Evolutionary conservation across 441 rosid genomes (phyloP).

Genomic region (Dalechampia spathulata): DNA sequence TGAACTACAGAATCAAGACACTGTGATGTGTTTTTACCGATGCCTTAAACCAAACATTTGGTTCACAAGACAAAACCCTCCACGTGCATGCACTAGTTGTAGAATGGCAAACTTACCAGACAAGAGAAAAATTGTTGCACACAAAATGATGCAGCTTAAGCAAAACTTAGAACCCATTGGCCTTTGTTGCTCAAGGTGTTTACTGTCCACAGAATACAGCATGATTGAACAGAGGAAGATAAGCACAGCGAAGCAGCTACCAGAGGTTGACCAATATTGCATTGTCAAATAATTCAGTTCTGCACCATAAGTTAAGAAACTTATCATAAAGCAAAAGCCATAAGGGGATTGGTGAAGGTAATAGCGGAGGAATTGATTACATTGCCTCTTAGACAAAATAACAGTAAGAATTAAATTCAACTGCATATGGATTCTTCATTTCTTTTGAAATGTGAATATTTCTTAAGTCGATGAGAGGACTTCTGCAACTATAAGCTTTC

Average conservation of each 20-base stretch:
- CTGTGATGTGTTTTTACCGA: too few species aligned
- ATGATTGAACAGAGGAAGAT: constrained; percentile 41
- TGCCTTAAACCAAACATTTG: too few species aligned
- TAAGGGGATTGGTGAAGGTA: too few species aligned
- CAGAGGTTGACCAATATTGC: constrained; percentile 78
- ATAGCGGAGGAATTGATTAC: too few species aligned
- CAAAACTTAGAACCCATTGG: constrained; percentile 38
- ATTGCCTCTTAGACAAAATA: too few species aligned
- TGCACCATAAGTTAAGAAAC: constrained; percentile 18
- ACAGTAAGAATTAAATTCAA: too few species aligned
- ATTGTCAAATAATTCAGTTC: constrained; percentile 64
- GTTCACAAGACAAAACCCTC: not conserved
- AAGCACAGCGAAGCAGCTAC: constrained; percentile 62
- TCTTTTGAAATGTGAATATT: not conserved
- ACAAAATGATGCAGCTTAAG: constrained; percentile 36
- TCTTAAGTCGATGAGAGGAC: too few species aligned
- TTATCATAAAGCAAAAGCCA: constrained; percentile 7
- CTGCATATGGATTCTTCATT: not conserved
- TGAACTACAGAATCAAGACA: too few species aligned
- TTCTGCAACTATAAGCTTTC: not conserved
- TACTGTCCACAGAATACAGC: constrained; percentile 20
- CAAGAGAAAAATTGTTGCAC: constrained; percentile 45
- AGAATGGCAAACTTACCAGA: constrained; percentile 38
- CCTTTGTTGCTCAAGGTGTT: constrained; percentile 12
- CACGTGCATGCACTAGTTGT: not conserved